Base-by-base conservation (phyloP, 441 rosid species). In the Adansonia grandidieri region DNA sequence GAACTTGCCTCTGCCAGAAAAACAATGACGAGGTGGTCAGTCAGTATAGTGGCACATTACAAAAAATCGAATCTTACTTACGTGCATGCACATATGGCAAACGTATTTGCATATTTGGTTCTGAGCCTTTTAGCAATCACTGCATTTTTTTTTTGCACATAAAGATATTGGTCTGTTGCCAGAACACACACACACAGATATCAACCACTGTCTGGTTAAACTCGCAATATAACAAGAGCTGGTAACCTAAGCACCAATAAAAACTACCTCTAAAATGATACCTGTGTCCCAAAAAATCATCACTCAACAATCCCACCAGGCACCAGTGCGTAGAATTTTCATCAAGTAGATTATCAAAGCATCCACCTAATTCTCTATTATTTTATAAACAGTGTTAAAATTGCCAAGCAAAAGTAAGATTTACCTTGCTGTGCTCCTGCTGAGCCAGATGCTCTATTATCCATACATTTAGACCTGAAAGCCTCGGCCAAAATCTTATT, bases 401-500 rank as follows among this genome's bases (percentile, higher is more conserved):
- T 6, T 47, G 14, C 57, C 11, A 13, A 22, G 37, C 40, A 56
- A 56, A 24, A n/a, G 47, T 73, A 44, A 62, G 40, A 77, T 83
- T 45, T 77, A 93, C 99, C 98, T 84, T 83, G 88, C 76, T 77
- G 86, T 70, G 67, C 58, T 75, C 78, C 79, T 10, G 82, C 77
- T 10, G 79, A 24, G 44, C 45, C 74, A 78, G 89, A 71, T 74
- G 78, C 75, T 80, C 72, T 89, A 42, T 28, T 70, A 79, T 89
- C 92, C 57, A 67, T 81, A 64, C 92, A 93, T 83, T 93, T 92
- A 61, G 82, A 83, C 82, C 89, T 82, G 85, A 92, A 91, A 14
- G 92, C 93, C 69, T 85, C 92, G 0, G 98, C 94, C 88, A 97
- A 85, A 61, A 92, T 85, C 90, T 86, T 92, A 86, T 87, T 90